A percentile compares a stretch with the other conserved stretches of the same genome.
These are phyloP conservation scores for Saxispiralis lemnorum DNA, from an alignment of 495 filamentous ascomycete species.

Conservation along the genomic window DNA sequence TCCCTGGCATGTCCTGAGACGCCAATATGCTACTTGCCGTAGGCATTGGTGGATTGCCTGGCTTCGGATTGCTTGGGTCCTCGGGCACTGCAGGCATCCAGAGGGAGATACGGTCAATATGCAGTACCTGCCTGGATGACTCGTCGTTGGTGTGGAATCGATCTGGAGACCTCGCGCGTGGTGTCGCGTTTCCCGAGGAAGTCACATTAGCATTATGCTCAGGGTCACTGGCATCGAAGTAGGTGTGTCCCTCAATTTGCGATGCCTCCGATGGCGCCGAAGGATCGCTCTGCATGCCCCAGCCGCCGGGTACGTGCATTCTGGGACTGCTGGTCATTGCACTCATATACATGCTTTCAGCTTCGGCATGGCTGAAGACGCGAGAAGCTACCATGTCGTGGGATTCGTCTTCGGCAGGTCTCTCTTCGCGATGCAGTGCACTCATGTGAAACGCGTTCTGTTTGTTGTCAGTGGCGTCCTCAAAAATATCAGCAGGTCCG, in stretches of 20 bases:
- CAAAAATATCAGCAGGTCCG: neutral
- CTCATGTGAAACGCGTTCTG: constrained; percentile 1
- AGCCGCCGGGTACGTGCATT: constrained; percentile 20
- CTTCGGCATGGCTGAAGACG: constrained; percentile 77
- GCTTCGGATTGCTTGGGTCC: neutral
- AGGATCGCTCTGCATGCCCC: constrained; percentile 11
- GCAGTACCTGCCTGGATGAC: constrained; percentile 2
- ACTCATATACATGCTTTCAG: constrained; percentile 91
- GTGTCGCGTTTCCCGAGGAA: constrained; percentile 6
- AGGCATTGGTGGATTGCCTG: neutral
- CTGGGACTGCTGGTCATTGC: constrained; percentile 33
- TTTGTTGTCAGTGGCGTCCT: constrained; percentile 10
- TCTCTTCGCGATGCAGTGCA: neutral
- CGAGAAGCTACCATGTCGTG: constrained; percentile 45
- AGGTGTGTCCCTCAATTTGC: neutral
- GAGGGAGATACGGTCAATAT: constrained; percentile 4
- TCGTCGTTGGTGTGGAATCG: neutral
- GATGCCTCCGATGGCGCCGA: too few species aligned
- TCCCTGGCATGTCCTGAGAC: constrained; percentile 18
- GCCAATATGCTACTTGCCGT: neutral
- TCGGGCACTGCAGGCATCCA: constrained; percentile 6
- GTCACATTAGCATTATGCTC: neutral
- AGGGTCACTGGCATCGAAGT: neutral
- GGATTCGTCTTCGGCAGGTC: neutral
- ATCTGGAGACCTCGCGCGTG: constrained; percentile 4